phyloP scores from a whole-genome alignment of 805 yeast species.

The Allodekkera sacchari region DNA sequence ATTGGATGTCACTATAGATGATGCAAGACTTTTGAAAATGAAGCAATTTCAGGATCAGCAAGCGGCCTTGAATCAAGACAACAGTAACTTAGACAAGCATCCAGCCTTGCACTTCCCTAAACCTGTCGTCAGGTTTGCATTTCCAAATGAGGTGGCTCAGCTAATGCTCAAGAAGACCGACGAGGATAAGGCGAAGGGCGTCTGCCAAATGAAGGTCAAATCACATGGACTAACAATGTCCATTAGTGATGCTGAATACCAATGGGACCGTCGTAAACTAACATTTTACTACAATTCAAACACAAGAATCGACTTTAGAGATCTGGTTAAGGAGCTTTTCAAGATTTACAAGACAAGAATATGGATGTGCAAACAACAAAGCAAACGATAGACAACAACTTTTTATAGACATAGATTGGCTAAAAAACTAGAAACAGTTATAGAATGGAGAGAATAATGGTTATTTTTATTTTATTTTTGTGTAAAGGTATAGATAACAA shows the following conservation, averaged over 20 bases:
- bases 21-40: conserved; percentile 59
- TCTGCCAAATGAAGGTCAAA: conserved; percentile 51
- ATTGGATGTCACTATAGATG: conserved; percentile 50
- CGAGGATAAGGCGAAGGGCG: conserved; percentile 58
- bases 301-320: conserved; percentile 69
- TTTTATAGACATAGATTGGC: background rate
- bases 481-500: no score
- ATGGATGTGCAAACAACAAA: conserved; percentile 60
- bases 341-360: conserved; percentile 71
- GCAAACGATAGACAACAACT: background rate
- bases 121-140: conserved; percentile 56
- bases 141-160: conserved; percentile 50
- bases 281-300: conserved; percentile 62
- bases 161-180: conserved; percentile 52
- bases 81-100: conserved; percentile 9
- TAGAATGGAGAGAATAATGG: no score
- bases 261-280: conserved; percentile 75
- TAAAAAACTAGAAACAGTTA: no score
- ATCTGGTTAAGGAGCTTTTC: conserved; percentile 66
- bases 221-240: conserved; percentile 44
- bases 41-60: conserved; percentile 66
- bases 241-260: conserved; percentile 74
- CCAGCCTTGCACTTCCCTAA: conserved; percentile 61
- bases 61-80: conserved; percentile 42
- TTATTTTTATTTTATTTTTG: no score